Evolutionary conservation across 345 rosid genomes (phyloP).

Genomic region (Rhizophora apiculata): DNA sequence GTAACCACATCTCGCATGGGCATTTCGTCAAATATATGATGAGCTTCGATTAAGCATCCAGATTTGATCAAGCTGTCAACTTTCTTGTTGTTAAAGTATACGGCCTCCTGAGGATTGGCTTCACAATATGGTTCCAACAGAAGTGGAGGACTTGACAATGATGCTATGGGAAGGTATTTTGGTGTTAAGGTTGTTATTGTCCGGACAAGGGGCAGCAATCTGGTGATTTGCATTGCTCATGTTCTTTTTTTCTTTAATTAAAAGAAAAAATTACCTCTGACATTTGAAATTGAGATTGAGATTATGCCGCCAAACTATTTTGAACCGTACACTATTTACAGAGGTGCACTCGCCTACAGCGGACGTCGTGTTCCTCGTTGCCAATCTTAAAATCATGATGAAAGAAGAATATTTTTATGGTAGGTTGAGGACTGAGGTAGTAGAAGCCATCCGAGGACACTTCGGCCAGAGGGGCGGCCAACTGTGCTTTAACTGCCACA

Average conservation of each 20-base stretch:
- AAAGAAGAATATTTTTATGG: no score
- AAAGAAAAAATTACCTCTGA: not conserved
- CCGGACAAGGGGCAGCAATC: constrained; percentile 30
- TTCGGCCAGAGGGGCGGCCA: no score
- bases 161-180: constrained; percentile 10
- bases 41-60: constrained; percentile 43
- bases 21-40: constrained; percentile 55
- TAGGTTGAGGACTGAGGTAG: no score
- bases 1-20: constrained; percentile 51
- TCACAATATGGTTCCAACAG: constrained; percentile 32
- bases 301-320: no score
- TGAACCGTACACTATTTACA: no score
- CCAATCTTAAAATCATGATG: no score
- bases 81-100: constrained; percentile 39
- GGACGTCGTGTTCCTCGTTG: no score
- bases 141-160: constrained; percentile 13
- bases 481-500: no score
- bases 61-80: constrained; percentile 42
- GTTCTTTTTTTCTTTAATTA: no score
- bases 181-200: constrained; percentile 32
- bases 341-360: no score
- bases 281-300: not conserved
- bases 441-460: no score
- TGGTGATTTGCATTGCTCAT: constrained; percentile 35
- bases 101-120: constrained; percentile 17